Base-by-base conservation (phyloP, 768 basidiomycete species). In the Boletales sp. region DNA sequence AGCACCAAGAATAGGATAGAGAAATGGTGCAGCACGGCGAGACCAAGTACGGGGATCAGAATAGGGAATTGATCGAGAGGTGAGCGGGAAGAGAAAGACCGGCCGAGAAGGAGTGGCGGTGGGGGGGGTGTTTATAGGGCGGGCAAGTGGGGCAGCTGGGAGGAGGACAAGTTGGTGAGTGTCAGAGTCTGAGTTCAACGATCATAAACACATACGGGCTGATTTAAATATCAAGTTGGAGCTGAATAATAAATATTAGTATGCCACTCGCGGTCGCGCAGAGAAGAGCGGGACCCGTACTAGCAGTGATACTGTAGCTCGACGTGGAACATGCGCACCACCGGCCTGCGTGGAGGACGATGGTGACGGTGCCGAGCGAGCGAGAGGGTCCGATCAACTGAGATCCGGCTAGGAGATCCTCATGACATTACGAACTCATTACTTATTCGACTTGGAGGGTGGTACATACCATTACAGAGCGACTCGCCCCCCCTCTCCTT, bases 321-420 rank as follows among this genome's bases (percentile, higher is more conserved):
- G 39, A 38, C 30, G 50, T 50, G 45, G 45, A 8, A 39, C 50
- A 40, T 41, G 48, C 45, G 32, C 40, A 15, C 40, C 36, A 37
- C 31, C 32, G 31, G 24, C 24, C 24, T 45, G 44, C 44, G 29
- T 15, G 24, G 14, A 35, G 35, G 40, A 38, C 46, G 45, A 36
- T 45, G 43, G 43, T 29, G 48, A 60, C 61, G 65, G 63, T 60
- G 56, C 64, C 58, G 63, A 65, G 56, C 40, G 29, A 41, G 38
- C 17, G 43, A 45, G 50, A 42, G 19, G 52, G 30, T 55, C 60
- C 59, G 64, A 66, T 66, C 65, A 57, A 44, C 41, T 39, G 45
- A 59, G 66, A 68, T 66, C 65, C 61, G 56, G 39, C 34, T 19
- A 39, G 40, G 53, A 66, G 64, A 68, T 68, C 54, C 47, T 44